Conservation (phyloP, 2,329 filamentous ascomycete species). For the Penicillium polonicum region DNA sequence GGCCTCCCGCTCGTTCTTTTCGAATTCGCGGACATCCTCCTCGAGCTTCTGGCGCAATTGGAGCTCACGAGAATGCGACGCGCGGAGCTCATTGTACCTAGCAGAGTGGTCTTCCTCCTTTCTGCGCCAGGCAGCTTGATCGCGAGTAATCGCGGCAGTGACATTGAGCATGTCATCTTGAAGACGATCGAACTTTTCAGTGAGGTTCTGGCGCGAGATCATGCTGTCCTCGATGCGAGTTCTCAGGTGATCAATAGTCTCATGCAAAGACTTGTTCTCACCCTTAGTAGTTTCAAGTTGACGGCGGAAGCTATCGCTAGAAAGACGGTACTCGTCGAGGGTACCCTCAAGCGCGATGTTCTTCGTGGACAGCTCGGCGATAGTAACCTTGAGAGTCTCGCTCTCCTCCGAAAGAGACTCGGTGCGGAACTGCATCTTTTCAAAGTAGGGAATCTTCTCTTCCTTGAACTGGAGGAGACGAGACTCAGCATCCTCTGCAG, state of each 20-base stretch:
- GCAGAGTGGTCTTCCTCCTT: conserved; percentile 59
- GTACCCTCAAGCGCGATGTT: conserved; percentile 61
- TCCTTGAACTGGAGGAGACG: conserved; percentile 64
- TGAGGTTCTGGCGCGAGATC: conserved; percentile 78
- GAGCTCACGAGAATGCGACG: conserved; percentile 66
- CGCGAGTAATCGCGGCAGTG: conserved; percentile 74
- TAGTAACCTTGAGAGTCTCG: conserved; percentile 52
- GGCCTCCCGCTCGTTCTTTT: conserved; percentile 71
- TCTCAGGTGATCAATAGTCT: conserved; percentile 69
- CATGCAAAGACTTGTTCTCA: conserved; percentile 71
- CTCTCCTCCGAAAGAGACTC: conserved; percentile 69
- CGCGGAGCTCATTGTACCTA: conserved; percentile 55
- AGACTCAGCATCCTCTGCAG: conserved; percentile 64
- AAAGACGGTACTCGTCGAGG: conserved; percentile 63
- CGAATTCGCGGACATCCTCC: conserved; percentile 59
- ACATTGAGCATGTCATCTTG: conserved; percentile 84
- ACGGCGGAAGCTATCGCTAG: conserved; percentile 58
- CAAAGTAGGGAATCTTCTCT: conserved; percentile 67
- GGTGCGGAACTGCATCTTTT: conserved; percentile 63
- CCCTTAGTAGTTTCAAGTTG: conserved; percentile 51
- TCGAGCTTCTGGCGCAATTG: conserved; percentile 62
- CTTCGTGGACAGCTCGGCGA: conserved; percentile 56
- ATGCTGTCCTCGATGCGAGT: conserved; percentile 83
- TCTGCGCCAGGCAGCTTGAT: conserved; percentile 75
- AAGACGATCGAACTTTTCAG: conserved; percentile 76